Base-by-base conservation (phyloP, 2,329 filamentous ascomycete genomes). In the Exophiala sp. region DNA sequence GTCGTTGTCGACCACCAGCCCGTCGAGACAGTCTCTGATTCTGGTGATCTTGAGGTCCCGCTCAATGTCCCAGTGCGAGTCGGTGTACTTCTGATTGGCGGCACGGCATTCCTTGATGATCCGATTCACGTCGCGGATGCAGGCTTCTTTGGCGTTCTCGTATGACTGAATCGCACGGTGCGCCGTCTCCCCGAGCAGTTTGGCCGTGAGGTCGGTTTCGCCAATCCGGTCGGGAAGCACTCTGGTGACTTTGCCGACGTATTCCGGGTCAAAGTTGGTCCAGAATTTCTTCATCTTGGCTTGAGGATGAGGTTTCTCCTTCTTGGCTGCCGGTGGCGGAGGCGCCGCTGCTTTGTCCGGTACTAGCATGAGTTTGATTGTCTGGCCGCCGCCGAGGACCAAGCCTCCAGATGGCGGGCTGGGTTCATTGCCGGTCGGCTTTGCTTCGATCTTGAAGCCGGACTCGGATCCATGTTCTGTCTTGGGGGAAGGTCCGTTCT, bases 61-160 rank as follows among this genome's bases (percentile, higher is more conserved):
- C 63, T 94, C 88, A 43, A 95, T 81, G 64, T 95, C 86, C 64
- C 95, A 95, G 65, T 91, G 82, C n/a, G 83, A 80, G 64, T 94
- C 88, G n/a, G 84, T 79, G 64, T 94, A 95, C 66, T 88, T 90
- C 62, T 89, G 84, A 66, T 95, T 95, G 48, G 88, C 73, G 6
- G 85, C 78, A 18, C 81, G 76, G 65, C 88, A 94, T 61, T 82
- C 78, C 52, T 72, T 73, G 22, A 77, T 73, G 48, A 81, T 81
- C 49, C 78, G 77, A 5, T 72, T 70, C 4, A 82, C 78, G 46
- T 79, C 77, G 48, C 77, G 78, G 46, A 73, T 75, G 68, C 88
- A 94, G 48, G 82, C 77, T 14, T 77, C 77, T 2, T 76, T 80
- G 0, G 86, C 87, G 59, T 87, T 79, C 45, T 88, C 80, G 63